Evolutionary conservation across 306 rosid genomes (phyloP), one percentile per base, ranked within the genome.

Genomic region (Ochetophila trinervis): DNA sequence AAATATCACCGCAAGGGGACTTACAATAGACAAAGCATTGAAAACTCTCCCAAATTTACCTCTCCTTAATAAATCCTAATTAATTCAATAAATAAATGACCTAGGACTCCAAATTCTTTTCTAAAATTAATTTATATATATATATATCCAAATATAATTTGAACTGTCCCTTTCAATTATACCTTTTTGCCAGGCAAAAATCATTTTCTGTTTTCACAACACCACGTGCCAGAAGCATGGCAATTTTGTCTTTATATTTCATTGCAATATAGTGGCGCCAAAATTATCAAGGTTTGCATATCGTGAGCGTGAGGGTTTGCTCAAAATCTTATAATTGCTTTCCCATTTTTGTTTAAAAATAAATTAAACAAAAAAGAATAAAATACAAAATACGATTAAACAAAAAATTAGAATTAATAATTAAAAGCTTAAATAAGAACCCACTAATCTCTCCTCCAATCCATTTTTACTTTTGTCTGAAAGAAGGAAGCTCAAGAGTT

Each of bases 401-500:
- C 44, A 45, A 49, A 51, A 32, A 24, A 5, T 40, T 5, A 23
- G 34, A 30, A 61, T 20, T 40, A 77, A 63, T 53, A 67, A 74
- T 67, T 63, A 55, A 32, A 10, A 13, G 53, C 17, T 81, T 48
- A 61, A 83, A 78, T 61, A 53, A 76, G 62, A 76, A 67, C 42
- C 78, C 95, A 75, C 75, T 77, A 80, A 92, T 89, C 79, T 72
- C 92, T 85, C 87, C 69, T 60, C 74, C 71, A 70, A 60, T 57
- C 60, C 40, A 53, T 56, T 49, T 55, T 78, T 44, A 73, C 79
- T 71, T 77, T 80, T 70, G 72, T 66, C 36, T 52, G 40, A 60
- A 62, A 66, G 73, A 4, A 55, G 73, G 97, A 84, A 89, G 78
- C 69, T 76, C 67, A 82, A 78, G 89, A 80, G 96, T 92, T 87